Conservation (phyloP, 2,329 filamentous ascomycete species). For the Fusarium drepaniforme region DNA sequence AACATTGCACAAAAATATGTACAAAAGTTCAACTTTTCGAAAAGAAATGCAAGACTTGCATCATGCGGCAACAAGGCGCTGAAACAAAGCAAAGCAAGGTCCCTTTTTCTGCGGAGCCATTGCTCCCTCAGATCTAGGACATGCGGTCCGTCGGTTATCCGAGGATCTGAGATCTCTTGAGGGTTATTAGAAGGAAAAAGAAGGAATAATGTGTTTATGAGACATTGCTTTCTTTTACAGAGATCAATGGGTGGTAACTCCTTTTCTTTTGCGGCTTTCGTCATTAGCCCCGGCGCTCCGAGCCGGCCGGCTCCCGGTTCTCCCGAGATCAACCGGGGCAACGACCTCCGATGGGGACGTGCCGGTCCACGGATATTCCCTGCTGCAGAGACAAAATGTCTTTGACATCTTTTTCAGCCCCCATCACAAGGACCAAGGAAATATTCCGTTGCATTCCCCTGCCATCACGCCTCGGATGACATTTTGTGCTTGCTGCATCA, state of each 20-base stretch:
- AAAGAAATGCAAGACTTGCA: slow-evolving; percentile 28
- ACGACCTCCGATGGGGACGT: not conserved
- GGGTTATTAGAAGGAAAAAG: too few relatives aligned
- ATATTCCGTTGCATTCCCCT: not conserved
- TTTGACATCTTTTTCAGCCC: not conserved
- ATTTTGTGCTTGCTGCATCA: not conserved
- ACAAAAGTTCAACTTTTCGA: not conserved
- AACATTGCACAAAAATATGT: slow-evolving; percentile 10
- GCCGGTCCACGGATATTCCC: slow-evolving; percentile 3
- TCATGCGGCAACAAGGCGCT: slow-evolving; percentile 12
- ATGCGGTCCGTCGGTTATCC: not conserved
- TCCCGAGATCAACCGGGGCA: slow-evolving; percentile 35
- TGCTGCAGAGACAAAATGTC: not conserved
- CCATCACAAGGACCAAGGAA: slow-evolving; percentile 7
- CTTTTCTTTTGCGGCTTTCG: slow-evolving; percentile 7
- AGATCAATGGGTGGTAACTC: not conserved
- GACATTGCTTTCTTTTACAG: not conserved
- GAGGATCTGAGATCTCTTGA: not conserved
- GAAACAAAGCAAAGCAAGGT: slow-evolving; percentile 26
- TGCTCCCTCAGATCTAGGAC: not conserved
- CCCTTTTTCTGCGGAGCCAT: slow-evolving; percentile 7
- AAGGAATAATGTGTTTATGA: not conserved
- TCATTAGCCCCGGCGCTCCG: slow-evolving; percentile 5
- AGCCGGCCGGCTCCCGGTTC: slow-evolving; percentile 24
- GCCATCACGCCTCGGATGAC: not conserved